Conservation (phyloP, 768 basidiomycete species). For the Russula ochroleuca region DNA sequence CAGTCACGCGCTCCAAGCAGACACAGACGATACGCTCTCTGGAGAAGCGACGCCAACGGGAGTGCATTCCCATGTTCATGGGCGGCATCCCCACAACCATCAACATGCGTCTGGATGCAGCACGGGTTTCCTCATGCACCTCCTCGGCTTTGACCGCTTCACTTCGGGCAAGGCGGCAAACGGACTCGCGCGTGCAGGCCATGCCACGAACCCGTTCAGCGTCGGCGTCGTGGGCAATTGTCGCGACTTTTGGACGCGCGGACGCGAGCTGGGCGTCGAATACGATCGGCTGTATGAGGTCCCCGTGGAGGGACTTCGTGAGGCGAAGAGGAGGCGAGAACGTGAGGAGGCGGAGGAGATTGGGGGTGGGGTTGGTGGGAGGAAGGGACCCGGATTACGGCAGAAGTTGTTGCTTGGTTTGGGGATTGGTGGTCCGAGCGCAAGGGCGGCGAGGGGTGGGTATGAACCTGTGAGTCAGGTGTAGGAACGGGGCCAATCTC, state of each 20-base stretch:
- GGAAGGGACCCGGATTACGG: constrained; percentile 39
- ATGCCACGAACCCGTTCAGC: constrained; percentile 89
- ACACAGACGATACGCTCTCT: constrained; percentile 43
- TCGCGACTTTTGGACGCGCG: constrained; percentile 90
- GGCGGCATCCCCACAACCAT: constrained; percentile 42
- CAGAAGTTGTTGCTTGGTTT: constrained; percentile 56
- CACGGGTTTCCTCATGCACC: constrained; percentile 75
- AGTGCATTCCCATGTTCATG: constrained; percentile 36
- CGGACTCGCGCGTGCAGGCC: constrained; percentile 72
- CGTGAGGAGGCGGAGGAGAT: constrained; percentile 54
- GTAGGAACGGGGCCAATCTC: constrained; percentile 27
- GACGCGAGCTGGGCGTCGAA: constrained; percentile 81
- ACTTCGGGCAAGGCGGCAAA: constrained; percentile 86
- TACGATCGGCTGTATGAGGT: constrained; percentile 89
- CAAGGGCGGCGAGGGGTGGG: constrained; percentile 48
- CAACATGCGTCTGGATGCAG: constrained; percentile 40
- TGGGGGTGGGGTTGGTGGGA: constrained; percentile 31
- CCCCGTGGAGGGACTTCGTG: constrained; percentile 76
- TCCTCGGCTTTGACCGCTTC: constrained; percentile 92
- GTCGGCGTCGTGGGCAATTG: constrained; percentile 74
- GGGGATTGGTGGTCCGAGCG: constrained; percentile 40
- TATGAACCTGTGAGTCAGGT: constrained; percentile 68
- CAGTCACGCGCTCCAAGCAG: constrained; percentile 35
- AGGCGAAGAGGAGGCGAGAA: constrained; percentile 59
- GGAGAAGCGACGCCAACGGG: constrained; percentile 35